These are phyloP conservation scores for Leccinum fallax DNA, from an alignment of 1,284 basidiomycete genomes.

Conservation along the genomic window DNA sequence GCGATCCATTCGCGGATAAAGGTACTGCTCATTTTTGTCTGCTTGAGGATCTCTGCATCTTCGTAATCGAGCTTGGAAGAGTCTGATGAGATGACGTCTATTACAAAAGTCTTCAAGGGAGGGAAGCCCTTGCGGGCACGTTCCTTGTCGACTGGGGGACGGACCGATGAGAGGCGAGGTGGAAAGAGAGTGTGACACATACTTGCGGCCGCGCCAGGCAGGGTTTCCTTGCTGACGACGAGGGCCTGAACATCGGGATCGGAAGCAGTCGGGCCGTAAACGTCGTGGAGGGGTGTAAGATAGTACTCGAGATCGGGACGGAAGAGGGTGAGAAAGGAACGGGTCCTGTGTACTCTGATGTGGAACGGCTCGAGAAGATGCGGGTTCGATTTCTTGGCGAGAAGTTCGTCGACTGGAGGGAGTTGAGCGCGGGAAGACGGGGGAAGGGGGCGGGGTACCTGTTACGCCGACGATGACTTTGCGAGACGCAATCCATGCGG, in stretches of 20 bases:
- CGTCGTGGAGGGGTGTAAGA: slow-evolving; percentile 75
- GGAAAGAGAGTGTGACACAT: slow-evolving; percentile 24
- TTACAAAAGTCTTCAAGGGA: slow-evolving; percentile 69
- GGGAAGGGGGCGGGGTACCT: slow-evolving; percentile 46
- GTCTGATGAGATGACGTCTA: slow-evolving; percentile 83
- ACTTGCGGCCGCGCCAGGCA: slow-evolving; percentile 75
- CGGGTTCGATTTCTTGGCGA: slow-evolving; percentile 75
- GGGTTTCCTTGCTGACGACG: slow-evolving; percentile 86
- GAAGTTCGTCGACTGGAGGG: slow-evolving; percentile 65
- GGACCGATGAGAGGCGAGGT: slow-evolving; percentile 6
- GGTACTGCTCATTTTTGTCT: slow-evolving; percentile 89
- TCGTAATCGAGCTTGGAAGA: slow-evolving; percentile 56
- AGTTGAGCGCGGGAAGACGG: slow-evolving; percentile 19
- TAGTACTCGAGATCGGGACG: slow-evolving; percentile 64
- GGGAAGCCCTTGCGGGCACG: slow-evolving; percentile 59
- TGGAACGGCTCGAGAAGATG: slow-evolving; percentile 71
- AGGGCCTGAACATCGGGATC: slow-evolving; percentile 86
- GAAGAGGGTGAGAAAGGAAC: slow-evolving; percentile 69
- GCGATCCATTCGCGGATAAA: slow-evolving; percentile 86
- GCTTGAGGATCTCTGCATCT: slow-evolving; percentile 68
- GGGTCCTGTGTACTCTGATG: slow-evolving; percentile 56
- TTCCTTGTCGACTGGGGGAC: slow-evolving; percentile 58
- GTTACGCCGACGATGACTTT: slow-evolving; percentile 92
- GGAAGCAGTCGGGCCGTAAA: slow-evolving; percentile 86
- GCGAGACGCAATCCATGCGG: slow-evolving; percentile 74